A percentile compares a stretch with the other conserved stretches of the same genome.
Evolutionary conservation across 768 basidiomycete genomes (phyloP).

Genomic region (Lactarius psammicola): DNA sequence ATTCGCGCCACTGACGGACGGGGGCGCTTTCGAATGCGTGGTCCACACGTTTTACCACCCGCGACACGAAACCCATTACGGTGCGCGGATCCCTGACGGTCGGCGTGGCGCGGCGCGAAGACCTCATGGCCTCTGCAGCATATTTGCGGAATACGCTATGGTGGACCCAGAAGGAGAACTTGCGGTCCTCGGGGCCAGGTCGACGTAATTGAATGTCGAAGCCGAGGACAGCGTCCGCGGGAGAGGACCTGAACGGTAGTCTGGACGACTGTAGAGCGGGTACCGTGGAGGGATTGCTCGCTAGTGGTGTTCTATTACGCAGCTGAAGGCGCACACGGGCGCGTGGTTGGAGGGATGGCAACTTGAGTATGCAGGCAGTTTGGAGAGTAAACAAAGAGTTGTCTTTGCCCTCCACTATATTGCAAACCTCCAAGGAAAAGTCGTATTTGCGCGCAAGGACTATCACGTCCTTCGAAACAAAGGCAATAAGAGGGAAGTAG

Average conservation of each 20-base stretch:
- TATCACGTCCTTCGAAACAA: slow-evolving; percentile 20
- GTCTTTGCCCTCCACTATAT: slow-evolving; percentile 1
- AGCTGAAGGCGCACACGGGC: slow-evolving; percentile 17
- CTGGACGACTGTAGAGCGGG: slow-evolving; percentile 6
- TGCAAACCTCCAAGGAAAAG: slow-evolving; percentile 22
- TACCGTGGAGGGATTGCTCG: not conserved
- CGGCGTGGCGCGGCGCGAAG: not conserved
- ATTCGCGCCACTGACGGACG: slow-evolving; percentile 17
- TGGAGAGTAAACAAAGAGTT: not conserved
- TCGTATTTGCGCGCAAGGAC: slow-evolving; percentile 21
- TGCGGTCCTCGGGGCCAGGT: slow-evolving; percentile 9
- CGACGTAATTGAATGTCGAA: slow-evolving; percentile 20
- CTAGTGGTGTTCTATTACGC: slow-evolving; percentile 17
- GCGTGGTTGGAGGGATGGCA: slow-evolving; percentile 9
- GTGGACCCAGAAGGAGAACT: slow-evolving; percentile 22
- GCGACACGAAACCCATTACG: slow-evolving; percentile 4
- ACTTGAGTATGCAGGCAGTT: slow-evolving; percentile 18
- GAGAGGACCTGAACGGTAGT: slow-evolving; percentile 19
- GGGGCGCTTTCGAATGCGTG: not conserved
- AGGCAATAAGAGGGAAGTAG: slow-evolving; percentile 19
- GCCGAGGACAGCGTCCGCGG: slow-evolving; percentile 16
- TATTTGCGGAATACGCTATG: slow-evolving; percentile 8
- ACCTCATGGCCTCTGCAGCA: slow-evolving; percentile 2
- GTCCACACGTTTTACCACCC: slow-evolving; percentile 6
- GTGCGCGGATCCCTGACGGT: not conserved